Evolutionary conservation across 257 asterid genomes (phyloP).

Genomic region (Jacaranda copaia): DNA sequence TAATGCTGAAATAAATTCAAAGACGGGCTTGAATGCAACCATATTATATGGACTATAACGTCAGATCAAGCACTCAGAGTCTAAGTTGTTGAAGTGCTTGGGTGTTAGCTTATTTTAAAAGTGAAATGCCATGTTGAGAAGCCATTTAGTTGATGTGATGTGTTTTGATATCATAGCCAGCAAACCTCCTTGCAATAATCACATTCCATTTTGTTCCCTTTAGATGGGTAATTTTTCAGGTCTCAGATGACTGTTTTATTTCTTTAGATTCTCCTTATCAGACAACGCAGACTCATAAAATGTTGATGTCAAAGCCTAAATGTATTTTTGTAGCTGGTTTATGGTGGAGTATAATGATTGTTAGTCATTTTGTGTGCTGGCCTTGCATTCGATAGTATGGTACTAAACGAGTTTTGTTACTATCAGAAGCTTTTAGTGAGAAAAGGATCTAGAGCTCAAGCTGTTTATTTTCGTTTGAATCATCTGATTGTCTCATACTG

Average conservation of each 20-base stretch:
- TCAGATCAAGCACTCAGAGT: conserved; percentile 4
- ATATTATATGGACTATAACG: neutral
- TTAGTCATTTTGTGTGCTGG: conserved; percentile 8
- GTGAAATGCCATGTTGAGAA: conserved; percentile 17
- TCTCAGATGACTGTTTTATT: conserved; percentile 14
- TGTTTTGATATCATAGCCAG: conserved; percentile 1
- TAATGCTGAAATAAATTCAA: conserved; percentile 1
- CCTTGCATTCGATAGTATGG: conserved; percentile 21
- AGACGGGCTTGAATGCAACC: conserved; percentile 4
- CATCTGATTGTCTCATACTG: conserved; percentile 21
- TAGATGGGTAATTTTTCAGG: conserved; percentile 16
- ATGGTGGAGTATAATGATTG: neutral
- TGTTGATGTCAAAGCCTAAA: conserved; percentile 13
- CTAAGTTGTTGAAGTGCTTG: neutral
- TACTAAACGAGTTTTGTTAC: conserved; percentile 16
- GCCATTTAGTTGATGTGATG: conserved; percentile 2
- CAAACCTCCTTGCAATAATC: conserved; percentile 22
- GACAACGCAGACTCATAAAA: neutral
- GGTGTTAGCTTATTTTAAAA: conserved; percentile 21
- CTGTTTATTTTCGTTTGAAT: conserved; percentile 26
- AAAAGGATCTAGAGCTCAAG: neutral
- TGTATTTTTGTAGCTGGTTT: conserved; percentile 23
- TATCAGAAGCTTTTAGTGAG: neutral
- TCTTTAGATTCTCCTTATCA: conserved; percentile 4
- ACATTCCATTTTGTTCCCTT: neutral